These are phyloP conservation scores for Mycena crocata DNA, from an alignment of 768 basidiomycete genomes.

Conservation along the genomic window DNA sequence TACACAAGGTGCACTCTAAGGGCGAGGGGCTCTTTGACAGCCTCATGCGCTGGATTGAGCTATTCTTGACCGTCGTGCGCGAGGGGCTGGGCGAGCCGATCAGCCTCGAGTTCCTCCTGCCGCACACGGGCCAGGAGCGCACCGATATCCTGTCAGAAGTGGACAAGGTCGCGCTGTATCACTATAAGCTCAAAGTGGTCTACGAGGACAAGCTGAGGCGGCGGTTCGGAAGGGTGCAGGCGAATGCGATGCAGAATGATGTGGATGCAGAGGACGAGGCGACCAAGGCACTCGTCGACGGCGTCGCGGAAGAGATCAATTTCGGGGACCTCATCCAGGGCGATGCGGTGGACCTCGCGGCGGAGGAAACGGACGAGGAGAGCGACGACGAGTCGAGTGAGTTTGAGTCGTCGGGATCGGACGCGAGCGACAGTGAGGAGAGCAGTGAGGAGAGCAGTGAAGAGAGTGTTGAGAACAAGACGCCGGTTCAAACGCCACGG, in stretches of 20 bases:
- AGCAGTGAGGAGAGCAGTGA: constrained; percentile 32
- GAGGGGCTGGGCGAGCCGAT: constrained; percentile 84
- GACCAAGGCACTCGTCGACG: constrained; percentile 81
- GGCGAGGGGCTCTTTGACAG: constrained; percentile 93
- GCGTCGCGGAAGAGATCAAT: constrained; percentile 83
- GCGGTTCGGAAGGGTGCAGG: constrained; percentile 76
- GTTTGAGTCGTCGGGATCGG: constrained; percentile 27
- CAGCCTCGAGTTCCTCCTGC: constrained; percentile 91
- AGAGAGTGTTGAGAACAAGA: constrained; percentile 28
- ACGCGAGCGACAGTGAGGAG: constrained; percentile 42
- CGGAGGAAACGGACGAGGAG: constrained; percentile 72
- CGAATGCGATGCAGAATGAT: constrained; percentile 54
- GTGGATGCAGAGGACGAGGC: constrained; percentile 86
- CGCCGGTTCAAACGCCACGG: constrained; percentile 25
- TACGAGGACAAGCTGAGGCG: constrained; percentile 93
- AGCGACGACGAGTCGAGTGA: constrained; percentile 44
- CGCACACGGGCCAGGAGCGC: constrained; percentile 85
- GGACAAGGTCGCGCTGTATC: constrained; percentile 90
- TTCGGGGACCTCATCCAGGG: constrained; percentile 84
- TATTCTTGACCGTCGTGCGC: constrained; percentile 90
- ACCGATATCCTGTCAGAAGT: constrained; percentile 83
- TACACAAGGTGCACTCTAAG: constrained; percentile 98
- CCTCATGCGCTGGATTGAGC: constrained; percentile 97
- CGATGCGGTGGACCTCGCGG: constrained; percentile 84
- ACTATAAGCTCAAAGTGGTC: constrained; percentile 93